Evolutionary conservation across 148 eudicot genomes (phyloP).

Genomic region (Chenopodium berlandieri): DNA sequence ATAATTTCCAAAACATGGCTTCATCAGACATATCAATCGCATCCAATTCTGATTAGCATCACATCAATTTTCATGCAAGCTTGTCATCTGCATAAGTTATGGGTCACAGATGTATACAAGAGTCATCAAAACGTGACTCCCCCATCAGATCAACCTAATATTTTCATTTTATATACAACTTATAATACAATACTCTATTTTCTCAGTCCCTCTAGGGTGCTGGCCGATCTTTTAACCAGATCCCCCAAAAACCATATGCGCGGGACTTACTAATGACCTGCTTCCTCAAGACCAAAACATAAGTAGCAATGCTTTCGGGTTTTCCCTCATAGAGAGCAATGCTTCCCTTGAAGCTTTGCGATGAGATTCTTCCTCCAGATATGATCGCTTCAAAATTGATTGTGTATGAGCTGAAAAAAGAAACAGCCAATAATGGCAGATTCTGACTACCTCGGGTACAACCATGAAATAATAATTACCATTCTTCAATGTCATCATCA

Average conservation of each 20-base stretch:
- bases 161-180: conserved; percentile 23
- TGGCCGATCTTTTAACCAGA: no score
- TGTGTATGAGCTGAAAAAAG: background rate
- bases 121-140: background rate
- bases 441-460: background rate
- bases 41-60: background rate
- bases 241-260: no score
- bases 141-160: conserved; percentile 3
- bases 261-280: background rate
- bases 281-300: background rate
- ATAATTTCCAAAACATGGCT: background rate
- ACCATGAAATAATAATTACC: conserved; percentile 28
- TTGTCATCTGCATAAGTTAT: background rate
- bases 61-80: background rate
- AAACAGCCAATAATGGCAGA: background rate
- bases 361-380: background rate
- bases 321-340: background rate
- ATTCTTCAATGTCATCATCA: conserved; percentile 86
- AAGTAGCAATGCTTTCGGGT: background rate
- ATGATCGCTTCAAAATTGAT: background rate
- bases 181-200: conserved; percentile 3
- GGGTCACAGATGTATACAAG: background rate
- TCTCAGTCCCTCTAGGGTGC: no score
- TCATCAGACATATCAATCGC: background rate
- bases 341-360: background rate